Base-by-base conservation (phyloP, 345 rosid genomes). In the Kernera saxatilis region DNA sequence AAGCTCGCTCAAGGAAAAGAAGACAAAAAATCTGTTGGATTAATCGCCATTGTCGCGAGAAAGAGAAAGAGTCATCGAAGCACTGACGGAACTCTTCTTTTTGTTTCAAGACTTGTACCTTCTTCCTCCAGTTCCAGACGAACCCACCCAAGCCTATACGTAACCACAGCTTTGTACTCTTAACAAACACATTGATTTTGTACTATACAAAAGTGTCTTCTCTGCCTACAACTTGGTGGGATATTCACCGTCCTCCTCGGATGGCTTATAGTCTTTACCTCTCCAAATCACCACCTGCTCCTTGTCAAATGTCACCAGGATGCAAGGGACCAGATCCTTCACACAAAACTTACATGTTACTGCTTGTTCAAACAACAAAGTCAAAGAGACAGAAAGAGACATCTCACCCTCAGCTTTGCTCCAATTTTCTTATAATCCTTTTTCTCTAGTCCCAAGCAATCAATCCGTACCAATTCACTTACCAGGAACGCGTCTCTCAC, bases 381-480 rank as follows among this genome's bases (percentile, higher is more conserved):
- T n/a, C 56, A 11, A 18, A 13, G 62, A 51, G 19, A 53, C 15
- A 3, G 18, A 46, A 39, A 59, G 51, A 60, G 70, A 37, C 41
- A 65, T 35, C 74, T 80, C 82, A 93, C 97, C 81, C 95, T 83
- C 8, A 94, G 89, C 78, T 89, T 94, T 85, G 87, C 84, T 70
- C 98, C 99, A 56, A 94, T 89, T 81, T 91, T 94, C 86, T 82
- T 91, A 85, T 83, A 88, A 77, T 94, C 98, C 40, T 86, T 91
- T 79, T 50, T 88, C 79, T 88, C 93, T 33, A 91, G 82, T 35
- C 99, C 98, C 53, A 74, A 77, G 79, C 98, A 88, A 80, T 94
- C 98, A 66, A 91, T 85, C 44, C 87, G 81, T 44, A 94, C 85
- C 67, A 94, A 78, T 63, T 94, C 96, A 36, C 45, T 79, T 51